Base-by-base conservation (phyloP, 2,329 filamentous ascomycete genomes). In the Alternaria viburni region DNA sequence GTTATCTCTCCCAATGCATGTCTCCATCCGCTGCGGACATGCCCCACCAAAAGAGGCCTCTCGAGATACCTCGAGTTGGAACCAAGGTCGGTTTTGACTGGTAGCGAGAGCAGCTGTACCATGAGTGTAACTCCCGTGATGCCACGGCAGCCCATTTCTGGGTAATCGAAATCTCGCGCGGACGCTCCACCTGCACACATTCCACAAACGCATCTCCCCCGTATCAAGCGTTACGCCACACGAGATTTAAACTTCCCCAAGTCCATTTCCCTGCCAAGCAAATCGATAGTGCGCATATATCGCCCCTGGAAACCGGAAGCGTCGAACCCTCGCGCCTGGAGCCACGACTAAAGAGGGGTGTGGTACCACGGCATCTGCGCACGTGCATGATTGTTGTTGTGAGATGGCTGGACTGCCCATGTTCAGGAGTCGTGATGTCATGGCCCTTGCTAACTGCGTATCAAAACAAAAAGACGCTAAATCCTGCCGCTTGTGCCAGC, bases 341-440 rank as follows among this genome's bases (percentile, higher is more conserved):
- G 32, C 32, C 32, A 36, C 32, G 32, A 36, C 32, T 36, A 36
- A 36, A 36, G 15, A n/a, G 12, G 11, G 54, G 50, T 26, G 13
- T 32, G 17, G 43, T 56, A 32, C 19, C 23, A 28, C 17, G 17
- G 45, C 43, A 19, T 36, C 17, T 11, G 13, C 43, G 54, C 54
- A 56, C 54, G 54, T 56, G 43, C 54, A 52, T n/a, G 13, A 32
- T 19, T n/a, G 28, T 41, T 41, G 32, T 41, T 41, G 36, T 41
- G 36, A 41, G 36, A 41, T 41, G 36, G 36, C 36, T 41, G 36
- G 36, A 41, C 36, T 32, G 30, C 32, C 32, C 55, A 50, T 17
- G 19, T 46, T n/a, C 54, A 47, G 55, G 55, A 57, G 45, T 57
- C 44, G 55, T 57, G 55, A 57, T 57, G 55, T 57, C 55, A 57